phyloP scores from a whole-genome alignment of 2,329 filamentous ascomycete genomes.

The Hymenoscyphus fraxineus region DNA sequence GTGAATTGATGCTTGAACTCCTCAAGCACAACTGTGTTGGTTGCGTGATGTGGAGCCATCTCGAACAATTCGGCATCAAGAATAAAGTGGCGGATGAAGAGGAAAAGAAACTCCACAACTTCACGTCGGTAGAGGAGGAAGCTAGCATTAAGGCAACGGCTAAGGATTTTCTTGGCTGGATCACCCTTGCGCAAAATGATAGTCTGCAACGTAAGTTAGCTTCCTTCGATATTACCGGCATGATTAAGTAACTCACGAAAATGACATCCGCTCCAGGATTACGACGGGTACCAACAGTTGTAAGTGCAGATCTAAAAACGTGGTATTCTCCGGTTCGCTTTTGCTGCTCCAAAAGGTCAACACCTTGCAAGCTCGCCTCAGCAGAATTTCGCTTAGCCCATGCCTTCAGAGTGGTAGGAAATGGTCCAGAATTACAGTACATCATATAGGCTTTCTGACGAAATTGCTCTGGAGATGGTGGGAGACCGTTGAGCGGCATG shows the following conservation, averaged over 20 bases:
- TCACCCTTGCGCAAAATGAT: constrained; percentile 19
- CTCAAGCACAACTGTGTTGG: constrained; percentile 12
- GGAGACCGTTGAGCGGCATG: background rate
- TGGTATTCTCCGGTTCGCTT: constrained; percentile 28
- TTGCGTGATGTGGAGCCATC: constrained; percentile 13
- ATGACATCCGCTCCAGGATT: constrained; percentile 25
- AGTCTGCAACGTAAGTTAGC: constrained; percentile 16
- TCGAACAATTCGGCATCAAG: constrained; percentile 16
- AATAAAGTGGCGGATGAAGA: constrained; percentile 25
- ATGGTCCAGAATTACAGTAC: constrained; percentile 24
- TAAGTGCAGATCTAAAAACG: constrained; percentile 26
- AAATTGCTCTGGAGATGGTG: constrained; percentile 19
- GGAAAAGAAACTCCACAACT: constrained; percentile 24
- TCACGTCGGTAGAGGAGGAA: constrained; percentile 13
- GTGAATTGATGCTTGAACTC: constrained; percentile 28
- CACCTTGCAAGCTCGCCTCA: background rate
- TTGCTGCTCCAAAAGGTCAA: constrained; percentile 11
- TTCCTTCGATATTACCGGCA: background rate
- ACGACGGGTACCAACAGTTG: constrained; percentile 8
- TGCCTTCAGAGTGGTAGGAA: constrained; percentile 23
- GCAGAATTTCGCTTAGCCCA: constrained; percentile 18
- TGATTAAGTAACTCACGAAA: constrained; percentile 19
- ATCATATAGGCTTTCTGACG: constrained; percentile 29
- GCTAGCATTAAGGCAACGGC: constrained; percentile 23
- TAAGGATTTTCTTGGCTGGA: constrained; percentile 17